Conservation (phyloP, 306 rosid species). For the Gastrolobium bilobum region DNA sequence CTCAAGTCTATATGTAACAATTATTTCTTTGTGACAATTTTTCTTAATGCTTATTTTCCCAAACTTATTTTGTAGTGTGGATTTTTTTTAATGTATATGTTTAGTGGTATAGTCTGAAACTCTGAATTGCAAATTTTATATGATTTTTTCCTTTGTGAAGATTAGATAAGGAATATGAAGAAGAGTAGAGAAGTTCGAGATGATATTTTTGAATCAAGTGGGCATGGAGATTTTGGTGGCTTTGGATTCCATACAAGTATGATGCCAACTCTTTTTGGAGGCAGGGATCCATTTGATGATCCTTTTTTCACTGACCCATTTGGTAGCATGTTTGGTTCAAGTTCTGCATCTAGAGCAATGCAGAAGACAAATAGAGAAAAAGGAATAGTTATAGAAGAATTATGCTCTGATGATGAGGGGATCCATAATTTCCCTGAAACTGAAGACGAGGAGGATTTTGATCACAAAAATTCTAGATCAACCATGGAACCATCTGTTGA, state of each 20-base stretch:
- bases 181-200: constrained; percentile 57
- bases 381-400: constrained; percentile 72
- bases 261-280: constrained; percentile 67
- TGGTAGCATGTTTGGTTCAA: constrained; percentile 52
- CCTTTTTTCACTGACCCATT: constrained; percentile 76
- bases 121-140: neutral
- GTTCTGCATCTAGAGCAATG: constrained; percentile 39
- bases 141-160: constrained; percentile 21
- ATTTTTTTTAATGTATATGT: neutral
- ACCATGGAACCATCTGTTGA: constrained; percentile 75
- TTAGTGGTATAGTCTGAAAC: neutral
- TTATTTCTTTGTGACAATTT: neutral
- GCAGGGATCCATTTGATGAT: constrained; percentile 85
- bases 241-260: constrained; percentile 60
- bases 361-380: constrained; percentile 52
- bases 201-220: constrained; percentile 47
- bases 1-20: neutral
- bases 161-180: constrained; percentile 59
- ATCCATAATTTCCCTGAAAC: constrained; percentile 32
- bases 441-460: constrained; percentile 43
- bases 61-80: neutral
- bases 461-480: constrained; percentile 46
- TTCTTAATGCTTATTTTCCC: neutral
- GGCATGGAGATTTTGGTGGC: constrained; percentile 54
- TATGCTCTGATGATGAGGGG: constrained; percentile 71